Percentiles rank a stretch among this genome's conserved stretches.
These are phyloP conservation scores for Rheum nobile DNA, from an alignment of 148 eudicot species.

Conservation along the genomic window DNA sequence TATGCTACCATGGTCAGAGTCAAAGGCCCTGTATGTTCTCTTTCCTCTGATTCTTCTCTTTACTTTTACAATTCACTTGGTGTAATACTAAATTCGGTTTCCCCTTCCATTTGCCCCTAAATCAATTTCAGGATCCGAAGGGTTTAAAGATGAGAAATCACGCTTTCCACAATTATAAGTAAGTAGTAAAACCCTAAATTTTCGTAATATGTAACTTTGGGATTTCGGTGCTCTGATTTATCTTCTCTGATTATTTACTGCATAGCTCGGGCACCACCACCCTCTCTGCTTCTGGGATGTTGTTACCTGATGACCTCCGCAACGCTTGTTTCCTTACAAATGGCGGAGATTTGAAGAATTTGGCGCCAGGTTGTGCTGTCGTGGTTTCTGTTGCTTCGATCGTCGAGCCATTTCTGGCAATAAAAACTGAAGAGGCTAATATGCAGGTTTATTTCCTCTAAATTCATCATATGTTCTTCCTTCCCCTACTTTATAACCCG, in stretches of 20 bases:
- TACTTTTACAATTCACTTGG: not conserved
- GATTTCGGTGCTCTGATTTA: not conserved
- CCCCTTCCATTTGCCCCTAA: not conserved
- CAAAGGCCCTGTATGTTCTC: constrained; percentile 63
- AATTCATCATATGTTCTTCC: not conserved
- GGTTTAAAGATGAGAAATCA: constrained; percentile 85
- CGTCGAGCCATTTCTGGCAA: constrained; percentile 64
- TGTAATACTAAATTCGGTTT: not conserved
- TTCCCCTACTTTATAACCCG: not conserved
- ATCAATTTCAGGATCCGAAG: constrained; percentile 71
- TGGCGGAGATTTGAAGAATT: constrained; percentile 10
- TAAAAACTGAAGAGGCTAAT: constrained; percentile 24
- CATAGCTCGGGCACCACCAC: constrained; percentile 73
- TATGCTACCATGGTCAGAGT: constrained; percentile 66
- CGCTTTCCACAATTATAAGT: constrained; percentile 81
- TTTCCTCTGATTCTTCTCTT: not conserved
- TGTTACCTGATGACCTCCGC: constrained; percentile 39
- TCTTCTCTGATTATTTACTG: not conserved
- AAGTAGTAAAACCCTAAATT: constrained; percentile 17
- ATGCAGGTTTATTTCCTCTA: constrained; percentile 29
- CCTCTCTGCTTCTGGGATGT: constrained; percentile 80
- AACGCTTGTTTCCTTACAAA: constrained; percentile 10
- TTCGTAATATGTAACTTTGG: not conserved
- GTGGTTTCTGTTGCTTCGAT: constrained; percentile 81
- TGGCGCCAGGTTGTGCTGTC: constrained; percentile 18